Evolutionary conservation across 176 grass and related monocot genomes (phyloP).

Genomic region (Triticum urartu): DNA sequence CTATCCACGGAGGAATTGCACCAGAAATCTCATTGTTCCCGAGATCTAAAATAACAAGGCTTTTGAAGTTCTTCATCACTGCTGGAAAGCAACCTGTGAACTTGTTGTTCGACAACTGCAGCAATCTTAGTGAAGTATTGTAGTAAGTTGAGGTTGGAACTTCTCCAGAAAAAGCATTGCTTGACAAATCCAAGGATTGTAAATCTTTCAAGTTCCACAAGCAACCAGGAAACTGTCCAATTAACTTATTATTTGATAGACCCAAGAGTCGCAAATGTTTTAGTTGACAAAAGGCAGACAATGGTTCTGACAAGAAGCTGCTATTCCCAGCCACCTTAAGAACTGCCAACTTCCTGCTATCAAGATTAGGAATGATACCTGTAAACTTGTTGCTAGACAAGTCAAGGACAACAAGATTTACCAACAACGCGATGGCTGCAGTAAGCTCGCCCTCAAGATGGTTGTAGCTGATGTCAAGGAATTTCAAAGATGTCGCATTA

Average conservation of each 20-base stretch:
- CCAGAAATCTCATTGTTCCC: conserved; percentile 4
- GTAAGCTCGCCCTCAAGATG: not conserved
- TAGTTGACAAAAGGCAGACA: not conserved
- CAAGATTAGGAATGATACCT: not conserved
- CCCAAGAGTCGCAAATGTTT: not conserved
- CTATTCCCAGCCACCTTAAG: not conserved
- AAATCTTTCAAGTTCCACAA: conserved; percentile 17
- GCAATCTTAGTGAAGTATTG: not conserved
- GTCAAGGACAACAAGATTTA: not conserved
- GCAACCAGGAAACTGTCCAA: conserved; percentile 24
- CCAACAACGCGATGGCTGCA: not conserved
- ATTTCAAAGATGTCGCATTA: not conserved
- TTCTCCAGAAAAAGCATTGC: not conserved
- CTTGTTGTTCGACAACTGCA: conserved; percentile 6
- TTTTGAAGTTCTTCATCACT: conserved; percentile 3
- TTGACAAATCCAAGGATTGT: not conserved
- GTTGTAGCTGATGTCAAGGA: not conserved
- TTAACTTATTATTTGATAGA: conserved; percentile 17
- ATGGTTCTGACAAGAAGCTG: not conserved
- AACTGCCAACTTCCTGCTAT: not conserved
- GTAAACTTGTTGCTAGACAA: not conserved
- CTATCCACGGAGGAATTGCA: conserved; percentile 23
- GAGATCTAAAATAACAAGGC: not conserved
- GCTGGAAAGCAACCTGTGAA: conserved; percentile 12
- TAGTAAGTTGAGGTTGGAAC: not conserved